Base-by-base conservation (phyloP, 73 alveolate genomes). In the Symbiodinium pilosum region DNA sequence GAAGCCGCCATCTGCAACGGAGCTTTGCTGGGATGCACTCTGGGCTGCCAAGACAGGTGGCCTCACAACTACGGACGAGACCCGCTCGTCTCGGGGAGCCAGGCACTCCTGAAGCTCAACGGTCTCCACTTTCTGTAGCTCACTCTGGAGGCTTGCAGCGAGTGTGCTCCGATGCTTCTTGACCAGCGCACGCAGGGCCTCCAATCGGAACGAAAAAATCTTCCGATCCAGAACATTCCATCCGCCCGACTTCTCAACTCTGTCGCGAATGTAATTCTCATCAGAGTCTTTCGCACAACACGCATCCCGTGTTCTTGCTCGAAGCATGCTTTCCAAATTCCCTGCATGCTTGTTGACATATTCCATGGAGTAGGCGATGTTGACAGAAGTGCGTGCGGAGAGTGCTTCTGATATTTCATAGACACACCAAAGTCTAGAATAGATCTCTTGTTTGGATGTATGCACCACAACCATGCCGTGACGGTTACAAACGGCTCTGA, bases 401-500 rank as follows among this genome's bases (percentile, higher is more conserved):
- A 75, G 51, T 9, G 98, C 98, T 44, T 93, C 98, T 16, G 85
- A 52, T 28, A 93, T 93, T 16, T 93, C 98, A 77, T 93, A 93
- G 43, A 93, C 98, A 28, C 98, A 93, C 98, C 98, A 93, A 52
- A 93, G 43, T 44, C 98, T 73, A 42, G 43, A 7, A 28, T 93
- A 93, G 68, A 93, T 77, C 83, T 93, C 98, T 3, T 43, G 92
- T 24, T 36, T 44, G 5, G 98, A 75, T 30, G 98, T 93, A 44
- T 93, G 98, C 43, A 93, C 92, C 40, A 93, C 98, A 28, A 93
- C 98, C 91, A 93, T 77, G 32, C 98, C 98, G 4, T 59, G 51
- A 68, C 92, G 83, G 21, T 39, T 16, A 43, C 56, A 7, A 40
- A 73, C 92, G 36, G 59, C 92, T 28, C 54, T 34, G 34, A 93